Percentiles rank a stretch among this genome's conserved stretches.
Conservation (phyloP, 1,284 basidiomycete species). For the Malassezia pachydermatis region DNA sequence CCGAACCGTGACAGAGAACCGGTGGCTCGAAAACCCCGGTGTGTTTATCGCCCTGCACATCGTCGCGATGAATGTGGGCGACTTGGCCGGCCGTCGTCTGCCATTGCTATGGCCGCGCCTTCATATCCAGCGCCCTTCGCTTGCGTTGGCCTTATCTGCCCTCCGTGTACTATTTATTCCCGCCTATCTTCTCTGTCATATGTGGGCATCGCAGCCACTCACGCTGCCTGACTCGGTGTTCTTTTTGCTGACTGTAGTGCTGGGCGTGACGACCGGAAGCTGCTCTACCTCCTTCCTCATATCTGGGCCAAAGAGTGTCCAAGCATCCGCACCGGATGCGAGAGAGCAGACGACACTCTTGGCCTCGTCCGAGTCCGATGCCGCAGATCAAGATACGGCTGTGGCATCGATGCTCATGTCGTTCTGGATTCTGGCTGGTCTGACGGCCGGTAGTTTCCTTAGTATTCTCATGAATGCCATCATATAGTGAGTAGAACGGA, state of each 20-base stretch:
- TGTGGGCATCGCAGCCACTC: background rate
- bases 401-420: constrained; percentile 18
- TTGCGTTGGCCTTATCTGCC: background rate
- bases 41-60: constrained; percentile 27
- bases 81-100: constrained; percentile 24
- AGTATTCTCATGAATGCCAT: constrained; percentile 12
- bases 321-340: background rate
- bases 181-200: constrained; percentile 18
- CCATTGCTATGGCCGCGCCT: constrained; percentile 16
- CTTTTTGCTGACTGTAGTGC: constrained; percentile 15
- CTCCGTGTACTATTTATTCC: constrained; percentile 19
- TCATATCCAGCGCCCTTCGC: constrained; percentile 4
- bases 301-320: constrained; percentile 15
- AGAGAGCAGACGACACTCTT: background rate
- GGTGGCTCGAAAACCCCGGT: constrained; percentile 8
- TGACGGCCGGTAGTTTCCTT: constrained; percentile 18
- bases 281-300: constrained; percentile 23
- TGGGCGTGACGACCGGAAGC: constrained; percentile 24
- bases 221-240: constrained; percentile 18
- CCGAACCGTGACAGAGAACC: background rate
- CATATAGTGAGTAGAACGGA: background rate
- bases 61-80: constrained; percentile 22
- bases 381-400: constrained; percentile 8
- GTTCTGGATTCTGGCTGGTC: constrained; percentile 25
- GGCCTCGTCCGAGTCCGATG: background rate